A percentile compares a stretch with the other conserved stretches of the same genome.
Evolutionary conservation across 2,329 filamentous ascomycete genomes (phyloP).

Genomic region (Penicillium vulpinum): DNA sequence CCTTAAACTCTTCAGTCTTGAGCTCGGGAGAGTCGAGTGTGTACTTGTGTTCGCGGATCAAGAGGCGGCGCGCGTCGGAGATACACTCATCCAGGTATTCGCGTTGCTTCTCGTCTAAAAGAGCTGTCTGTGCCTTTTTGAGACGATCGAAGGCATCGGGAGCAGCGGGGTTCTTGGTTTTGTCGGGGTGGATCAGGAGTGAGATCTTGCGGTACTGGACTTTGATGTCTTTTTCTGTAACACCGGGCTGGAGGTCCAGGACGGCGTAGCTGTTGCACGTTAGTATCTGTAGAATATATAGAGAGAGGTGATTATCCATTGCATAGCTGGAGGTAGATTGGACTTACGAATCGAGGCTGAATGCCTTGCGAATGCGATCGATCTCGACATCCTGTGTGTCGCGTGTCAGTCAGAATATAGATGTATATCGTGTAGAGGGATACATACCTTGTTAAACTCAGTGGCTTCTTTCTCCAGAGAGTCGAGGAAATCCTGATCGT

Average conservation of each 20-base stretch:
- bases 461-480: constrained; percentile 81
- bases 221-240: constrained; percentile 96
- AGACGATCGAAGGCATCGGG: constrained; percentile 96
- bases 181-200: constrained; percentile 98
- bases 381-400: constrained; percentile 85
- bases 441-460: constrained; percentile 79
- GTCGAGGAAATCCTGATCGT: constrained; percentile 75
- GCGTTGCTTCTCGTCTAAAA: constrained; percentile 93
- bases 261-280: constrained; percentile 71
- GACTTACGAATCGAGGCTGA: constrained; percentile 71
- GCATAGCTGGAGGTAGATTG: background rate
- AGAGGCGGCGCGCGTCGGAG: constrained; percentile 88
- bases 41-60: constrained; percentile 93
- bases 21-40: constrained; percentile 83
- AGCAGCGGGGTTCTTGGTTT: constrained; percentile 84
- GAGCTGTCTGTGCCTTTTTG: constrained; percentile 87
- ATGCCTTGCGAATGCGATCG: constrained; percentile 87
- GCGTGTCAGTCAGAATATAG: constrained; percentile 17
- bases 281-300: background rate
- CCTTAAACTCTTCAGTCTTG: constrained; percentile 75
- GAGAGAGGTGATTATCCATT: background rate
- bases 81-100: constrained; percentile 88
- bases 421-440: background rate
- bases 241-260: constrained; percentile 90
- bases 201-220: constrained; percentile 92